A percentile compares a stretch with the other conserved stretches of the same genome.
These are phyloP conservation scores for Peronospora farinosa DNA, from an alignment of 352 stramenopile species.

Conservation along the genomic window DNA sequence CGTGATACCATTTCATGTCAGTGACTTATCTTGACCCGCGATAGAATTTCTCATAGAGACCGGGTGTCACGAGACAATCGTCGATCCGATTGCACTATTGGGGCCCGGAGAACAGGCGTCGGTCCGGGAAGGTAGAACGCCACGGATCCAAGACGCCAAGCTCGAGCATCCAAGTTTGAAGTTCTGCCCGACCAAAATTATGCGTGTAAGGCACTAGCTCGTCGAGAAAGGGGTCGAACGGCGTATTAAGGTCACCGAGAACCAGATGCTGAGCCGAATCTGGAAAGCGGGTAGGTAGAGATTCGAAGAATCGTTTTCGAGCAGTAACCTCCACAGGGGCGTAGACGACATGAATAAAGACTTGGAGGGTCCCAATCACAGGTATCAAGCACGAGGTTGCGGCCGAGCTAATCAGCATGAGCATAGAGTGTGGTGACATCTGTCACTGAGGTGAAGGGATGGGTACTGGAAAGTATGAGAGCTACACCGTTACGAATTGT, in stretches of 20 bases:
- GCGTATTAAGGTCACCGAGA: slow-evolving; percentile 3
- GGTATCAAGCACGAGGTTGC: not conserved
- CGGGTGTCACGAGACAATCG: slow-evolving; percentile 1
- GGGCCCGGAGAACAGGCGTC: not conserved
- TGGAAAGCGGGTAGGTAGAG: not conserved
- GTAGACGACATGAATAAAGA: slow-evolving; percentile 8
- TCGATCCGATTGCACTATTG: not conserved
- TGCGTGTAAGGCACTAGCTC: not conserved
- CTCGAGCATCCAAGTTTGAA: slow-evolving; percentile 2
- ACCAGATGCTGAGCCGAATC: slow-evolving; percentile 1
- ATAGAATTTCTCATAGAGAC: not conserved
- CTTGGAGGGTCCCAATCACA: not conserved
- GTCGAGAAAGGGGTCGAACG: slow-evolving; percentile 1
- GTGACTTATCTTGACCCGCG: not conserved
- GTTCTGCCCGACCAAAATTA: not conserved
- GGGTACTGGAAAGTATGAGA: not conserved
- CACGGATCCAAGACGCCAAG: slow-evolving; percentile 4
- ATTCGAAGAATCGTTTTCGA: not conserved
- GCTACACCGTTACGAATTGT: not conserved
- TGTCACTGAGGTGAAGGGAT: not conserved
- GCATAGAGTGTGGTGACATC: not conserved
- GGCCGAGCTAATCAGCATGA: not conserved
- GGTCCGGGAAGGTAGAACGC: not conserved
- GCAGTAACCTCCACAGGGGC: not conserved
- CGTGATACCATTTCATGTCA: not conserved